A percentile compares a stretch with the other conserved stretches of the same genome.
Evolutionary conservation across 257 asterid genomes (phyloP).

Genomic region (Nicotiana attenuata): DNA sequence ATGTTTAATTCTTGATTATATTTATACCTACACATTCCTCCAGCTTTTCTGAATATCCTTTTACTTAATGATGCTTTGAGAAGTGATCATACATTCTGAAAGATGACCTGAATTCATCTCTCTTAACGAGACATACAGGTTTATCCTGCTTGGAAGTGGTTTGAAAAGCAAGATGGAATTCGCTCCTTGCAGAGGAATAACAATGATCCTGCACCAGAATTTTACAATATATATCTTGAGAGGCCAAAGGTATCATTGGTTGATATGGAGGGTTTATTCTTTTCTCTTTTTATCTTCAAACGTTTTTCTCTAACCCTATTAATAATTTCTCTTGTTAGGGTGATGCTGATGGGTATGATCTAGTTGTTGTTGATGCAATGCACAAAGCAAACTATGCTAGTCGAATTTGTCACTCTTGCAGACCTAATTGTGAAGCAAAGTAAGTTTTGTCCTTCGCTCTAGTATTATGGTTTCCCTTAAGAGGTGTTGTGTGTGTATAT

Average conservation of each 20-base stretch:
- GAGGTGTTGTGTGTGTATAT: neutral
- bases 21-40: neutral
- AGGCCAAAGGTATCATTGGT: conserved; percentile 80
- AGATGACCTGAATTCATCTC: neutral
- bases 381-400: conserved; percentile 99
- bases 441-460: conserved; percentile 28
- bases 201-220: conserved; percentile 96
- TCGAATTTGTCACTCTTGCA: conserved; percentile 97
- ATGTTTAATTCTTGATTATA: neutral
- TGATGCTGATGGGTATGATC: conserved; percentile 99
- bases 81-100: neutral
- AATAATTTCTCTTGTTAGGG: conserved; percentile 54
- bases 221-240: conserved; percentile 93
- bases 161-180: conserved; percentile 98
- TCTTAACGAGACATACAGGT: conserved; percentile 42
- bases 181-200: conserved; percentile 88
- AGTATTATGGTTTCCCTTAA: neutral
- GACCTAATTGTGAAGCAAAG: conserved; percentile 99
- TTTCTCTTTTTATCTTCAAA: neutral
- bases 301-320: conserved; percentile 13
- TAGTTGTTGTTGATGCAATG: conserved; percentile 99
- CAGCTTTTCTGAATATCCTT: neutral
- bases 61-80: neutral
- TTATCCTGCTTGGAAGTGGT: conserved; percentile 99
- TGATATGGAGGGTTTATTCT: neutral